Evolutionary conservation across 1,139 yeast species (phyloP), one percentile per base, ranked within the genome.

Genomic region (Kodamaea derodonti): DNA sequence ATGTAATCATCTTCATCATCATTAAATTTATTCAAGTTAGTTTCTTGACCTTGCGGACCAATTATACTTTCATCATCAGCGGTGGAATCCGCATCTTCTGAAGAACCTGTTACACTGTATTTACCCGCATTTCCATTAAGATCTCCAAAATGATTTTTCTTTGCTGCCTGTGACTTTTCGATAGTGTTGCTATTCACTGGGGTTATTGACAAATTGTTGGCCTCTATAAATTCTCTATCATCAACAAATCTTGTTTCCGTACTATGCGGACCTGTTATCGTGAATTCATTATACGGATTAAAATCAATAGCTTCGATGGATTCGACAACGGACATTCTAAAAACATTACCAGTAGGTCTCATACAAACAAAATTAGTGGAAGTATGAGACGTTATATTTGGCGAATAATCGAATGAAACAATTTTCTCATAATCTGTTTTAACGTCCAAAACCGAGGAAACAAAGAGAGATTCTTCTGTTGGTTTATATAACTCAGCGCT

Each of bases 341-440:
- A 88, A 0, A 87, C 82, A 32, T 86, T 82, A 2, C 96, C 96
- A 1, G 95, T 83, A 51, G 86, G 95, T 43, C 95, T 67, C 84
- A 88, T 84, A 56, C 96, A 88, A 24, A 88, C 80, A 43, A 85
- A 72, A 42, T 65, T 63, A 26, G 76, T 72, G n/a, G 76, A 67
- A 0, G 76, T 69, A 29, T 59, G 58, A 0, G 72, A 57, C 2
- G 52, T 41, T 3, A 58, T 42, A 46, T 80, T 81, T 1, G 86
- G 81, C 4, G 83, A 78, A 53, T 87, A 88, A 54, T 88, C 96
- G 58, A 83, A 87, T 0, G 95, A 82, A 0, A 84, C 78, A 2
- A 88, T 95, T 46, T 90, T 72, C 46, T 87, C 95, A 51, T 74
- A 80, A 37, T 81, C 85, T 0, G 95, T 82, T 40, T 76, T 77